Conservation (phyloP, 306 rosid species). For the Ammopiptanthus mongolicus region DNA sequence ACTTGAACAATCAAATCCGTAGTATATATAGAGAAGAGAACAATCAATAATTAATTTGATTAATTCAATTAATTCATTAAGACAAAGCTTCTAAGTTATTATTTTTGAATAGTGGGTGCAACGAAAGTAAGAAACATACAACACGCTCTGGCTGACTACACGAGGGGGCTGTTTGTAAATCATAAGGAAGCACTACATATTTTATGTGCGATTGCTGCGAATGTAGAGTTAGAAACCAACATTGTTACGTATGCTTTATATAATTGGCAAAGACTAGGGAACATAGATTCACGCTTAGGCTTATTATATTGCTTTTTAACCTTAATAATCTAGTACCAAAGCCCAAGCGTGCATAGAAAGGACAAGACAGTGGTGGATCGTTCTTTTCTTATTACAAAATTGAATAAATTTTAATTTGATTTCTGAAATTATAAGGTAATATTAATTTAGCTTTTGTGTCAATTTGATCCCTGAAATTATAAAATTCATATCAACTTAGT, state of each 20-base stretch:
- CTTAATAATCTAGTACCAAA: conserved; percentile 26
- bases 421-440: no score
- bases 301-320: conserved; percentile 18
- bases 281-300: conserved; percentile 38
- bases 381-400: conserved; percentile 23
- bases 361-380: conserved; percentile 42
- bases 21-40: not conserved
- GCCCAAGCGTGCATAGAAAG: conserved; percentile 45
- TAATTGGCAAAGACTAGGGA: conserved; percentile 42
- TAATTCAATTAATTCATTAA: not conserved
- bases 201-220: conserved; percentile 8
- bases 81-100: not conserved
- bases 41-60: not conserved
- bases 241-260: conserved; percentile 50
- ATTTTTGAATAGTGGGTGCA: conserved; percentile 26
- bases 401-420: no score
- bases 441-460: no score
- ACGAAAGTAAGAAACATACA: conserved; percentile 3
- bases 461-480: no score
- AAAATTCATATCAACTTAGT: no score
- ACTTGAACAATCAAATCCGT: conserved; percentile 37
- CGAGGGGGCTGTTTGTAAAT: conserved; percentile 24
- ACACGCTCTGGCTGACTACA: conserved; percentile 19
- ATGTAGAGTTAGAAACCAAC: conserved; percentile 72
- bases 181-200: conserved; percentile 13